Evolutionary conservation across 2,329 filamentous ascomycete species (phyloP).

Genomic region (Sporothrix inflata): DNA sequence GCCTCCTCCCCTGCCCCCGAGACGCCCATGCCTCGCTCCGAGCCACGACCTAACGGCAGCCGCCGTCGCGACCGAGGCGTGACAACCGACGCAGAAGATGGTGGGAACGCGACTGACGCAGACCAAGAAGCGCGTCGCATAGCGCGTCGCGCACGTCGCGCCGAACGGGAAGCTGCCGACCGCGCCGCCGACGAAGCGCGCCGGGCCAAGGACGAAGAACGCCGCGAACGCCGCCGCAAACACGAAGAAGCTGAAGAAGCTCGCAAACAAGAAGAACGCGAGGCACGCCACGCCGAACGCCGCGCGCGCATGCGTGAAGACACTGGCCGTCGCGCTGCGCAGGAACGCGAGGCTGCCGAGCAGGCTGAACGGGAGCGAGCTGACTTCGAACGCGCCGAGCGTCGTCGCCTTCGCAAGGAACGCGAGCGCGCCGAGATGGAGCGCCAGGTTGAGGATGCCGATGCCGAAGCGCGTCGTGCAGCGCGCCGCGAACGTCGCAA

Average conservation of each 20-base stretch:
- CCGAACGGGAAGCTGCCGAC: slow-evolving; percentile 55
- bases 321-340: slow-evolving; percentile 45
- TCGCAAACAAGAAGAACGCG: slow-evolving; percentile 60
- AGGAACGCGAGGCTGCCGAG: slow-evolving; percentile 41
- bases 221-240: slow-evolving; percentile 58
- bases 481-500: slow-evolving; percentile 54
- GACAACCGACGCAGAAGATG: slow-evolving; percentile 57
- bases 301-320: slow-evolving; percentile 55
- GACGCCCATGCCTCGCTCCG: slow-evolving; percentile 30
- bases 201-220: slow-evolving; percentile 59
- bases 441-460: slow-evolving; percentile 48
- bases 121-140: slow-evolving; percentile 64
- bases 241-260: slow-evolving; percentile 61
- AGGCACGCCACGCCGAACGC: slow-evolving; percentile 60
- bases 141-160: slow-evolving; percentile 62
- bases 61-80: slow-evolving; percentile 52
- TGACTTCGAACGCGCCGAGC: slow-evolving; percentile 54
- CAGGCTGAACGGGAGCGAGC: slow-evolving; percentile 30
- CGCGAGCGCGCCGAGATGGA: slow-evolving; percentile 45
- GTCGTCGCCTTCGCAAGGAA: slow-evolving; percentile 55
- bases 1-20: slow-evolving; percentile 44
- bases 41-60: slow-evolving; percentile 45
- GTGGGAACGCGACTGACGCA: slow-evolving; percentile 35
- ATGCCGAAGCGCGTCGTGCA: slow-evolving; percentile 52
- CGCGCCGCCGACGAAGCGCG: slow-evolving; percentile 60